phyloP scores from a whole-genome alignment of 768 basidiomycete species.

The Mycena chlorophos region DNA sequence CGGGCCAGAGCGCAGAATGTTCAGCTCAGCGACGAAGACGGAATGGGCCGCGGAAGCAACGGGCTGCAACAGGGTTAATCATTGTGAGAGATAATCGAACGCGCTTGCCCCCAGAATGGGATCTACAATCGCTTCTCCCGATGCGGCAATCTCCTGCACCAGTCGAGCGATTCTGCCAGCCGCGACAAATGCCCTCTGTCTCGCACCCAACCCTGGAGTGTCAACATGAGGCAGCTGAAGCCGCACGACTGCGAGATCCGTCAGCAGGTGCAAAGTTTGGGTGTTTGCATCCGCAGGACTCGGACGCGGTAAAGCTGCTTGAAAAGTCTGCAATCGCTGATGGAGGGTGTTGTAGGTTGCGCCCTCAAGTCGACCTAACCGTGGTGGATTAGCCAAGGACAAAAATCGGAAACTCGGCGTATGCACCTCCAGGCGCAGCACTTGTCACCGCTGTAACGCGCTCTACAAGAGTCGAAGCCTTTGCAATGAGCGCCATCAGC shows the following conservation, averaged over 20 bases:
- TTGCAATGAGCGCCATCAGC: background rate
- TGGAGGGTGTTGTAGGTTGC: background rate
- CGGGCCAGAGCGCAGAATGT: background rate
- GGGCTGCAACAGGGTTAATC: background rate
- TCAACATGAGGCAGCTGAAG: slow-evolving; percentile 1
- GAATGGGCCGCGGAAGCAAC: background rate
- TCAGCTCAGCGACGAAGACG: background rate
- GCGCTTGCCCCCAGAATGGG: background rate
- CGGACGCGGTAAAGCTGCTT: background rate
- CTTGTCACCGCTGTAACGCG: background rate
- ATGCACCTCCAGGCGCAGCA: background rate
- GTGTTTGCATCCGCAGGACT: background rate
- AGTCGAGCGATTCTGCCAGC: background rate
- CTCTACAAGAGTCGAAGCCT: slow-evolving; percentile 1
- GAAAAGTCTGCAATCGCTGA: background rate
- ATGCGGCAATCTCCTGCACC: background rate
- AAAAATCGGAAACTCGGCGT: background rate
- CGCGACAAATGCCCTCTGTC: background rate
- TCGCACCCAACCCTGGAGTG: background rate
- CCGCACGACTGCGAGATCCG: slow-evolving; percentile 7
- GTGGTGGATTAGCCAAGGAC: background rate
- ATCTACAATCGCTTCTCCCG: background rate
- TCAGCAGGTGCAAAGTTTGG: background rate
- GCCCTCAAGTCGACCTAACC: background rate
- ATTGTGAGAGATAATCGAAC: background rate